These are phyloP conservation scores for Chalciporus chontae DNA, from an alignment of 768 basidiomycete genomes.

Conservation along the genomic window DNA sequence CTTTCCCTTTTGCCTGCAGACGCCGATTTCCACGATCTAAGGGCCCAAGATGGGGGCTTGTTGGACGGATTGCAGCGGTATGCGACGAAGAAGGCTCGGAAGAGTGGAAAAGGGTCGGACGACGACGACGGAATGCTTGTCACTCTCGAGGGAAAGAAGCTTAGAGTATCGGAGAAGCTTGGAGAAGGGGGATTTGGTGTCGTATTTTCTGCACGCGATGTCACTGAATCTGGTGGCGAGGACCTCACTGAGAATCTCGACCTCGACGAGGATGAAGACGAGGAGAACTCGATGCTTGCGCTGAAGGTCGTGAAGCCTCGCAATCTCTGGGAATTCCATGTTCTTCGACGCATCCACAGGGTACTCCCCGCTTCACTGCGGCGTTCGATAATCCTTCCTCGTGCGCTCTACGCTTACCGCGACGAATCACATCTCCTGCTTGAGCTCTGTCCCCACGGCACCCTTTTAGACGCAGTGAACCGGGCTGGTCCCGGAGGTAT, in stretches of 20 bases:
- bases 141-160: constrained; percentile 58
- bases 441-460: constrained; percentile 87
- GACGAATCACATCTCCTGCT: constrained; percentile 92
- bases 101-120: constrained; percentile 31
- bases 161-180: constrained; percentile 78
- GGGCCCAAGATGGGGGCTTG: constrained; percentile 49
- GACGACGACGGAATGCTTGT: constrained; percentile 48
- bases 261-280: constrained; percentile 49
- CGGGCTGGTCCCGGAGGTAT: constrained; percentile 72
- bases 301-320: constrained; percentile 89
- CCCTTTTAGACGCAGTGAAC: constrained; percentile 89
- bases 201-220: constrained; percentile 81
- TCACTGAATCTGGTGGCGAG: constrained; percentile 38
- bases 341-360: constrained; percentile 73
- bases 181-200: constrained; percentile 97
- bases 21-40: constrained; percentile 57
- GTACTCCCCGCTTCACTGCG: constrained; percentile 57
- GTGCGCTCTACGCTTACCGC: constrained; percentile 74
- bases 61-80: constrained; percentile 74
- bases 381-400: constrained; percentile 71
- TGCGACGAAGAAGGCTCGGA: constrained; percentile 42
- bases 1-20: constrained; percentile 64
- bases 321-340: constrained; percentile 89
- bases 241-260: constrained; percentile 44
- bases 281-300: constrained; percentile 61